Percentiles rank a stretch among this genome's conserved stretches.
Evolutionary conservation across 352 stramenopile species (phyloP).

Genomic region (Pythium sp.): DNA sequence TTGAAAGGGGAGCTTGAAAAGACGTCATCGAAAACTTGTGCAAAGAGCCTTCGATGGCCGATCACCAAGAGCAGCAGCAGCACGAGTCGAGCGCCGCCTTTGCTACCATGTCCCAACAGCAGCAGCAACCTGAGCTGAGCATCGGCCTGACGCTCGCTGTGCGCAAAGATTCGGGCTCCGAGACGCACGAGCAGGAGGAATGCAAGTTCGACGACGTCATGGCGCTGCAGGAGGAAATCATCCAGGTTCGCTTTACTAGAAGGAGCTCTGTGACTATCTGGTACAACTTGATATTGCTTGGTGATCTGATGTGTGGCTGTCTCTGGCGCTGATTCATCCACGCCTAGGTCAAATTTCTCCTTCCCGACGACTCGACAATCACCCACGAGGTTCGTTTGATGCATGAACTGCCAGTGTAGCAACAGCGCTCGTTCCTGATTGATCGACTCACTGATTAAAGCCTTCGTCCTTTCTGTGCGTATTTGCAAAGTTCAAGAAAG

Average conservation of each 20-base stretch:
- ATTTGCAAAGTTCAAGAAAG: conserved; percentile 54
- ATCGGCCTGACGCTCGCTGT: conserved; percentile 24
- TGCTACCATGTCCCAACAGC: conserved; percentile 12
- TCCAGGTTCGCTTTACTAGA: conserved; percentile 25
- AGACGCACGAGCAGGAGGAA: conserved; percentile 20
- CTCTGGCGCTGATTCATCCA: not conserved
- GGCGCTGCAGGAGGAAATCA: conserved; percentile 53
- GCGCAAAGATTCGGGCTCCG: conserved; percentile 18
- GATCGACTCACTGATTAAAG: not conserved
- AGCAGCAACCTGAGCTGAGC: conserved; percentile 24
- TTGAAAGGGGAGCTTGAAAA: conserved; percentile 6
- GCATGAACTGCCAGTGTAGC: too few relatives aligned
- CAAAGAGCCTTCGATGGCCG: not conserved
- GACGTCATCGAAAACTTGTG: not conserved
- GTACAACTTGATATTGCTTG: not conserved
- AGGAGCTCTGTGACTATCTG: not conserved
- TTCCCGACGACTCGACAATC: conserved; percentile 52
- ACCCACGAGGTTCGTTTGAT: conserved; percentile 27
- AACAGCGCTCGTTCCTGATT: not conserved
- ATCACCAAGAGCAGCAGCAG: conserved; percentile 16
- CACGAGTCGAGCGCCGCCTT: conserved; percentile 5
- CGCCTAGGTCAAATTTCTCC: conserved; percentile 50
- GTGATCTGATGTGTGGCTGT: not conserved
- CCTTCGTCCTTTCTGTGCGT: not conserved
- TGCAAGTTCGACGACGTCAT: conserved; percentile 61